Conservation (phyloP, 1,139 yeast species). For the Debaryomyces fabryi region DNA sequence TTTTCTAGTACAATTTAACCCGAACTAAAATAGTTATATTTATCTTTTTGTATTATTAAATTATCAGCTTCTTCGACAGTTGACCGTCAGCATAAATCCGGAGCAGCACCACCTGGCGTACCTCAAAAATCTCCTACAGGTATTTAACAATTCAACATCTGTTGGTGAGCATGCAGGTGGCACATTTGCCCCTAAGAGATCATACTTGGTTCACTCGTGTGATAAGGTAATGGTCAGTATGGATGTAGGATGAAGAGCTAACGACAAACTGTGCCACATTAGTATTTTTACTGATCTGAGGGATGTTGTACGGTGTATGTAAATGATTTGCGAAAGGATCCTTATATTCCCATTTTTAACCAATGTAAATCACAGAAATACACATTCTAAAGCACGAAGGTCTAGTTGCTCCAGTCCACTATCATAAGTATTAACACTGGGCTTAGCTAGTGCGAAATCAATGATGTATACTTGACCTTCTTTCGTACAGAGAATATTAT, state of each 20-base stretch:
- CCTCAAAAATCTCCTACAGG: constrained; percentile 63
- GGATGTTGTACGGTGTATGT: no score
- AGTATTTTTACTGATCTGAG: no score
- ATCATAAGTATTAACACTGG: not conserved
- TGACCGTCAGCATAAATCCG: constrained; percentile 75
- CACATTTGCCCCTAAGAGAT: no score
- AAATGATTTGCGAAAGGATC: no score
- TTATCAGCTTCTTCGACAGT: constrained; percentile 95
- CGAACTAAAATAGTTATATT: constrained; percentile 2
- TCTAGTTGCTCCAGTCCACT: not conserved
- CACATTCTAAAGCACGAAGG: not conserved
- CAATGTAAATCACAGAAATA: not conserved
- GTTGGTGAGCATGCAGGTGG: no score
- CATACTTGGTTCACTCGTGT: no score
- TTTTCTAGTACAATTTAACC: constrained; percentile 10
- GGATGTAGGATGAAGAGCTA: no score
- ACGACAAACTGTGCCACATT: no score
- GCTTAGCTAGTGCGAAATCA: not conserved
- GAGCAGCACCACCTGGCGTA: constrained; percentile 66
- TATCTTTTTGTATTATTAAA: constrained; percentile 12
- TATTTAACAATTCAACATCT: no score
- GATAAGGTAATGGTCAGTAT: no score
- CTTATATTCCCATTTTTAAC: no score
- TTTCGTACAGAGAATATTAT: constrained; percentile 3
- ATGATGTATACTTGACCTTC: not conserved